These are phyloP conservation scores for Zoysia matrella DNA, from an alignment of 202 grass and related monocot genomes.

Conservation along the genomic window DNA sequence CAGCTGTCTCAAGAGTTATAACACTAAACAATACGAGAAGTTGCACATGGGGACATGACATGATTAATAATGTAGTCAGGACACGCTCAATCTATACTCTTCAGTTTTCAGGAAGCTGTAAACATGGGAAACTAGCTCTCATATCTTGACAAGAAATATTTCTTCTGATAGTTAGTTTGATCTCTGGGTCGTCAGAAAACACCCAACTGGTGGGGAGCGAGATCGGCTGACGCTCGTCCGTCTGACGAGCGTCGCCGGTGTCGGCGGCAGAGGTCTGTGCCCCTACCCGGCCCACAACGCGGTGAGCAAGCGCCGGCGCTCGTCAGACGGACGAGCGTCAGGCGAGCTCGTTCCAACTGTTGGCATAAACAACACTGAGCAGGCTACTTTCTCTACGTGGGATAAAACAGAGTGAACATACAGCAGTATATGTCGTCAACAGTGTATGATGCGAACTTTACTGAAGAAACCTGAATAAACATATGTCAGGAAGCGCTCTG, in stretches of 20 bases:
- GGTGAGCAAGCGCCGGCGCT: background rate
- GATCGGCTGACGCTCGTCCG: no score
- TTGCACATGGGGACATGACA: no score
- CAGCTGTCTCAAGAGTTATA: no score
- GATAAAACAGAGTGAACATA: slow-evolving; percentile 15
- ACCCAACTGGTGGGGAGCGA: background rate
- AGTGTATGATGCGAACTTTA: background rate
- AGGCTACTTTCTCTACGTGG: slow-evolving; percentile 7
- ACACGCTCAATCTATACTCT: background rate
- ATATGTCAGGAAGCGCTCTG: slow-evolving; percentile 23
- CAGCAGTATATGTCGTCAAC: slow-evolving; percentile 23
- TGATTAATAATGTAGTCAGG: no score
- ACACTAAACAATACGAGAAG: no score
- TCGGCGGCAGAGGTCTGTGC: no score
- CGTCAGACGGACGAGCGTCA: no score
- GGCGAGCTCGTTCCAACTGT: no score
- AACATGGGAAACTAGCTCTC: background rate
- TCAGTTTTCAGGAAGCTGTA: background rate
- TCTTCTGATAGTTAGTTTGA: slow-evolving; percentile 30
- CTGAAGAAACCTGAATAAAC: slow-evolving; percentile 26
- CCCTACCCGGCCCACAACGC: no score
- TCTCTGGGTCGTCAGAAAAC: slow-evolving; percentile 3
- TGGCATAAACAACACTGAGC: no score
- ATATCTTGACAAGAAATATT: background rate
- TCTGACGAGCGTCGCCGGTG: no score